A percentile compares a stretch with the other conserved stretches of the same genome.
Evolutionary conservation across 345 rosid species (phyloP).

Genomic region (Euphorbia lathyris): DNA sequence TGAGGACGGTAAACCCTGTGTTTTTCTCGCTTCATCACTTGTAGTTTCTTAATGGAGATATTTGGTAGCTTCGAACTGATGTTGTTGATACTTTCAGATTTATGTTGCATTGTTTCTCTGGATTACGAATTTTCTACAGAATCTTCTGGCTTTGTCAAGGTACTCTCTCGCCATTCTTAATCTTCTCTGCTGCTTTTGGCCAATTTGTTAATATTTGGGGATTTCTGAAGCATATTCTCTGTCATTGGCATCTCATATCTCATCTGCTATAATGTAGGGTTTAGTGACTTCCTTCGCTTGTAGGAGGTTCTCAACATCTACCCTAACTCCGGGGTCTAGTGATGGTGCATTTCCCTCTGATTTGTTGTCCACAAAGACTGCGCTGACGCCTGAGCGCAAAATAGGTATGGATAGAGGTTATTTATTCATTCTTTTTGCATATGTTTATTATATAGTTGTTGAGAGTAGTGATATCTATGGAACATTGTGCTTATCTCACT

Average conservation of each 20-base stretch:
- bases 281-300: constrained; percentile 33
- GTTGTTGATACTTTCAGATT: constrained; percentile 12
- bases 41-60: constrained; percentile 5
- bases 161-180: background rate
- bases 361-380: constrained; percentile 47
- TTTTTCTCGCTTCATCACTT: background rate
- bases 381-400: constrained; percentile 44
- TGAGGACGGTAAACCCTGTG: constrained; percentile 15
- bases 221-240: too few relatives aligned
- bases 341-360: constrained; percentile 56
- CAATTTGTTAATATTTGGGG: too few relatives aligned
- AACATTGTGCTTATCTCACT: background rate
- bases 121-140: constrained; percentile 18
- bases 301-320: constrained; percentile 49
- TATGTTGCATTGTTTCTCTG: constrained; percentile 8
- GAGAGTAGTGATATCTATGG: background rate
- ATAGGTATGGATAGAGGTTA: constrained; percentile 42
- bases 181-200: background rate
- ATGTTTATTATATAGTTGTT: background rate
- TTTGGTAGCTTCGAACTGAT: background rate
- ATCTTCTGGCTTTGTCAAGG: constrained; percentile 27
- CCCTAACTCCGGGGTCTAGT: constrained; percentile 57
- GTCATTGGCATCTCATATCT: constrained; percentile 2
- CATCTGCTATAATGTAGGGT: constrained; percentile 33
- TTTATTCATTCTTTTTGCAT: background rate